Base-by-base conservation (phyloP, 345 rosid species). In the Sonneratia caseolaris region DNA sequence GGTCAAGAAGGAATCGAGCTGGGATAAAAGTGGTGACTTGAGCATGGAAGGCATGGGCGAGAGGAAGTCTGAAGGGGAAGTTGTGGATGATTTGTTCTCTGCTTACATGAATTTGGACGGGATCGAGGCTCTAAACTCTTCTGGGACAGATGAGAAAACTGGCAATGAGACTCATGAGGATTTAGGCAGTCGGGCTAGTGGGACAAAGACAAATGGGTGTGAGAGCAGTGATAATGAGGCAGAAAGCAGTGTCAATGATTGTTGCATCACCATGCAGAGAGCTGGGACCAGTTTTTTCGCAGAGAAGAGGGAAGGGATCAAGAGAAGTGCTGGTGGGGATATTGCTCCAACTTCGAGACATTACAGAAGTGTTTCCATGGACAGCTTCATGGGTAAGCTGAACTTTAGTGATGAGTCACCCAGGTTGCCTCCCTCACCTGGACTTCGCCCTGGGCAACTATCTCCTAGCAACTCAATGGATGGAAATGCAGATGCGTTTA, bases 71-170 rank as follows among this genome's bases (percentile, higher is more conserved):
- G 91, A 90, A 79, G 96, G 90, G 57, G 91, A 90, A 77, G 83
- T 81, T 37, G 88, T 90, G 76, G 99, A 95, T 77, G 99, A 92
- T 75, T 82, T 92, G 76, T 87, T 95, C 80, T 92, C 97, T 11
- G 96, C 98, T 0, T 95, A 90, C 70, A 95, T 95, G 96, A 95
- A 95, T 82, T 82, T 95, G 79, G 99, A 95, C 5, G 87, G 83
- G 49, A 92, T 95, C 37, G 99, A 92, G 74, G 86, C 81, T 0
- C 74, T 92, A 81, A 90, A 92, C 84, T 88, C 98, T 19, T 87
- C 96, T 0, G 93, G 86, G 64, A 87, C 92, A 24, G 97, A 87
- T 78, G 94, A 86, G 75, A 89, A 81, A 81, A 83, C 79, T 36
- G 87, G 87, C 66, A 84, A 78, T 37, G 93, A 87, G 79, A 89